phyloP scores from a whole-genome alignment of 352 stramenopile genomes.

The Elongisporangium anandrum region DNA sequence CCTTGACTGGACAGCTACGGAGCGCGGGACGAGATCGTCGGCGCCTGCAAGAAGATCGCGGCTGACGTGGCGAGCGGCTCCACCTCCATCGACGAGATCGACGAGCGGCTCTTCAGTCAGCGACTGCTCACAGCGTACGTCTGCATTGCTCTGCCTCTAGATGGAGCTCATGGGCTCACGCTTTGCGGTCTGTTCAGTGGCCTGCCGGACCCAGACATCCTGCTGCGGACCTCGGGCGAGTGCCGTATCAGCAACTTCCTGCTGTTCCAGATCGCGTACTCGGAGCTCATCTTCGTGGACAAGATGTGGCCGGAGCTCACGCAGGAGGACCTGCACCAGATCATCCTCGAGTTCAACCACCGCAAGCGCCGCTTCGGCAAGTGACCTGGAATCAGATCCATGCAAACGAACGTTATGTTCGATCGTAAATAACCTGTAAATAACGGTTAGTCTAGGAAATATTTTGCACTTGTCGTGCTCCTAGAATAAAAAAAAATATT shows the following conservation, averaged over 20 bases:
- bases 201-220: constrained; percentile 90
- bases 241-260: constrained; percentile 96
- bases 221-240: constrained; percentile 95
- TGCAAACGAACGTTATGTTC: too few species aligned
- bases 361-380: constrained; percentile 89
- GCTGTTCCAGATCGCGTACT: constrained; percentile 94
- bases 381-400: constrained; percentile 20
- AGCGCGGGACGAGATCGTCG: constrained; percentile 93
- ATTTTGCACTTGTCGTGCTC: too few species aligned
- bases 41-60: constrained; percentile 88
- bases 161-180: constrained; percentile 2
- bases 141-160: neutral
- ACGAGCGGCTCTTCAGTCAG: constrained; percentile 70
- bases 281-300: constrained; percentile 94
- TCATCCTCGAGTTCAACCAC: constrained; percentile 83
- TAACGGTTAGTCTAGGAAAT: neutral
- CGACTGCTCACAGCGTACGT: constrained; percentile 82
- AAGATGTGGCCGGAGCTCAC: constrained; percentile 96
- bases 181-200: constrained; percentile 35
- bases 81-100: constrained; percentile 62
- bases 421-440: neutral
- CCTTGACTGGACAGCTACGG: constrained; percentile 85
- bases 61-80: constrained; percentile 68
- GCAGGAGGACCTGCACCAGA: constrained; percentile 63
- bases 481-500: too few species aligned